phyloP scores from a whole-genome alignment of 2,329 filamentous ascomycete species.

The Arachnomyces sp. region DNA sequence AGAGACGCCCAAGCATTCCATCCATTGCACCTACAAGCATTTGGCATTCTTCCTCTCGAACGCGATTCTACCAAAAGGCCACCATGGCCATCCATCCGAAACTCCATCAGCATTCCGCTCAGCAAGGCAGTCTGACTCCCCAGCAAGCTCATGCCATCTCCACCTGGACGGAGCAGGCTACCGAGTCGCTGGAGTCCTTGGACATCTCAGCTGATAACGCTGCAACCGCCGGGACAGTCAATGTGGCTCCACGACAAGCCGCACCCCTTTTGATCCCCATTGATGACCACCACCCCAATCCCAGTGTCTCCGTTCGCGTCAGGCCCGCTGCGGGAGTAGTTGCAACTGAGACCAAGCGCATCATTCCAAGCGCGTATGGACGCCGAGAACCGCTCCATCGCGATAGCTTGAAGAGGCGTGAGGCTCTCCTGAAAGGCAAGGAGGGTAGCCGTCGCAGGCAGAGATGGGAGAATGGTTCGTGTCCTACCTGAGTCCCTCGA shows the following conservation, averaged over 20 bases:
- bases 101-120: constrained; percentile 17
- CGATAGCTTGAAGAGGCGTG: constrained; percentile 58
- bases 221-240: neutral
- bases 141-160: constrained; percentile 52
- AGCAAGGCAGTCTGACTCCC: constrained; percentile 22
- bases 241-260: neutral
- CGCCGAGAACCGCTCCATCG: constrained; percentile 49
- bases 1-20: no score
- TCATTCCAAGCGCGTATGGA: constrained; percentile 35
- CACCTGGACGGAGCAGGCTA: constrained; percentile 52
- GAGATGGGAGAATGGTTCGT: constrained; percentile 87
- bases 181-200: constrained; percentile 29
- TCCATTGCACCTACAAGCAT: no score
- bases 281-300: constrained; percentile 44
- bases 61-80: neutral
- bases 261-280: constrained; percentile 66
- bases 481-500: constrained; percentile 2
- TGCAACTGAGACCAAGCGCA: constrained; percentile 15
- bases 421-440: constrained; percentile 76
- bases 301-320: constrained; percentile 19
- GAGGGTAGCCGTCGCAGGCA: constrained; percentile 79
- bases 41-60: constrained; percentile 2
- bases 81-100: constrained; percentile 38
- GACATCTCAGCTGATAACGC: constrained; percentile 16
- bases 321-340: neutral